Evolutionary conservation across 1,139 yeast genomes (phyloP).

Genomic region (Nematodospora anomalae): DNA sequence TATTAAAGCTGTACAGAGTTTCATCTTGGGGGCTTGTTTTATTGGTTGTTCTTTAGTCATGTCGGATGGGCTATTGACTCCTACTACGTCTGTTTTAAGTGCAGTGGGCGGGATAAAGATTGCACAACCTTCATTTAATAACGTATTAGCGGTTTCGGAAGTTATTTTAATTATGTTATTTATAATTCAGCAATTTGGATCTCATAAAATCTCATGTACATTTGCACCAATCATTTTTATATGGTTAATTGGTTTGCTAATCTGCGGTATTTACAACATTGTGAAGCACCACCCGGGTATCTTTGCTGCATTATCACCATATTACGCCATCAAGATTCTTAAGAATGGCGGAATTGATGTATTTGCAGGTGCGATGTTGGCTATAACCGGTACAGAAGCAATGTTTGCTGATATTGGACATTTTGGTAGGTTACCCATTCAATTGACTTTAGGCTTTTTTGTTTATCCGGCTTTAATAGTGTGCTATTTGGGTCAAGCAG

Average conservation of each 20-base stretch:
- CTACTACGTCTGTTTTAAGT: constrained; percentile 59
- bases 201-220: constrained; percentile 36
- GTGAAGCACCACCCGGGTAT: constrained; percentile 42
- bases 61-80: constrained; percentile 61
- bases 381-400: constrained; percentile 62
- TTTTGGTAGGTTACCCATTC: constrained; percentile 51
- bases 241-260: constrained; percentile 49
- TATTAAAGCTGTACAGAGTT: constrained; percentile 28
- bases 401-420: constrained; percentile 65
- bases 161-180: constrained; percentile 47
- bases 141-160: constrained; percentile 50
- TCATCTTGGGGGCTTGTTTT: constrained; percentile 45
- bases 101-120: constrained; percentile 51
- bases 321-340: constrained; percentile 47
- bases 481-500: constrained; percentile 59
- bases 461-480: constrained; percentile 55
- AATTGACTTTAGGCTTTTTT: constrained; percentile 41
- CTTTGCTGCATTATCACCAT: constrained; percentile 51
- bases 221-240: constrained; percentile 56
- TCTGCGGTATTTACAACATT: constrained; percentile 50
- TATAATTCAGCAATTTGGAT: constrained; percentile 48
- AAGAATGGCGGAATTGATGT: constrained; percentile 42
- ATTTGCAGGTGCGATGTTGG: constrained; percentile 52
- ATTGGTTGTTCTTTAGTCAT: constrained; percentile 56
- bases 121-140: constrained; percentile 39